Conservation (phyloP, 2,329 filamentous ascomycete genomes). For the Epicoccum nigrum region DNA sequence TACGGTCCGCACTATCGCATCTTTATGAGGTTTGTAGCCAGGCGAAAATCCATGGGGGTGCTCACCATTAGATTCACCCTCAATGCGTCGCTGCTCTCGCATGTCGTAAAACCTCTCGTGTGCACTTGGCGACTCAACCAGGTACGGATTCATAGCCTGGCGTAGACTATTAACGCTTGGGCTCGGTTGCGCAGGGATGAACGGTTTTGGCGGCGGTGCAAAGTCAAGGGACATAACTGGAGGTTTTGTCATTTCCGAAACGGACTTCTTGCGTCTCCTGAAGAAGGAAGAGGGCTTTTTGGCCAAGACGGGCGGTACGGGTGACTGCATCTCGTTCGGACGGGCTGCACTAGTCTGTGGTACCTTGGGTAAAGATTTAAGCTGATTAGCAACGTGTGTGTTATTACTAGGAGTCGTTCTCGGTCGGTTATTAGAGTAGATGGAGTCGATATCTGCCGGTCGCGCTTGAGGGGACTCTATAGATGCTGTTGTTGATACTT, state of each 20-base stretch:
- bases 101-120: constrained; percentile 35
- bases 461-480: constrained; percentile 26
- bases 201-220: constrained; percentile 36
- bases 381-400: constrained; percentile 55
- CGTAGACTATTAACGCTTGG: constrained; percentile 77
- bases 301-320: constrained; percentile 59
- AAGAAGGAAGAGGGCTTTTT: constrained; percentile 97
- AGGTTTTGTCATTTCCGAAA: constrained; percentile 69
- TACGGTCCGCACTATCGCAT: constrained; percentile 73
- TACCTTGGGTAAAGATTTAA: constrained; percentile 50
- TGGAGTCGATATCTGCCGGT: constrained; percentile 36
- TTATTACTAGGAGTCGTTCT: constrained; percentile 49
- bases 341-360: constrained; percentile 35
- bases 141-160: constrained; percentile 85
- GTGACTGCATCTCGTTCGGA: constrained; percentile 31
- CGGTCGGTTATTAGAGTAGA: constrained; percentile 42
- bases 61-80: constrained; percentile 41
- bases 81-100: constrained; percentile 34
- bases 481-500: constrained; percentile 23
- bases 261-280: constrained; percentile 87
- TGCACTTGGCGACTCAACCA: constrained; percentile 51
- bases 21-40: constrained; percentile 74
- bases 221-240: constrained; percentile 60
- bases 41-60: constrained; percentile 71
- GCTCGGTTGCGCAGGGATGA: constrained; percentile 47